These are phyloP conservation scores for Botrytis medusae DNA, from an alignment of 2,329 filamentous ascomycete species.

Conservation along the genomic window DNA sequence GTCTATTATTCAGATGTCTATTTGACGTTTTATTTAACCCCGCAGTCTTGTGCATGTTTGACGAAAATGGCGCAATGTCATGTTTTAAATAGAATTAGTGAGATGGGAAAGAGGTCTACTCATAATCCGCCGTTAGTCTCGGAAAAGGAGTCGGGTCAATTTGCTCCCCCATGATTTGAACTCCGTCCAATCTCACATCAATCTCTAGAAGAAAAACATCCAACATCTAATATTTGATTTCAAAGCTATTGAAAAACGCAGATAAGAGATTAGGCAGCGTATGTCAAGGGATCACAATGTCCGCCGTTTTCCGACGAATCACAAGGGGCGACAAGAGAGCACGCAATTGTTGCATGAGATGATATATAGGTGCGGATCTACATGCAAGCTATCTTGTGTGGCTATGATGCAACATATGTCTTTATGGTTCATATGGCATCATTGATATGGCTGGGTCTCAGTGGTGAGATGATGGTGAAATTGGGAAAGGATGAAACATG, in stretches of 20 bases:
- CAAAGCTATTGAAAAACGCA: not conserved
- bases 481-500: not conserved
- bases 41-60: not conserved
- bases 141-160: not conserved
- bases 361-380: not conserved
- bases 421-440: conserved; percentile 15
- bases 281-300: not conserved
- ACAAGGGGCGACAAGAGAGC: conserved; percentile 1
- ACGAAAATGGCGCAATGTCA: conserved; percentile 15
- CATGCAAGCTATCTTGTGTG: not conserved
- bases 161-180: not conserved
- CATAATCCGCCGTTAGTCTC: not conserved
- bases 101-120: too few species aligned
- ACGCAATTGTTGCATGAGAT: conserved; percentile 21
- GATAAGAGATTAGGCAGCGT: not conserved
- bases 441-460: conserved; percentile 13
- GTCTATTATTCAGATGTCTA: not conserved
- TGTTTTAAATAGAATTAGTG: not conserved
- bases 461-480: conserved; percentile 9
- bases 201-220: not conserved
- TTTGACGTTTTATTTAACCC: not conserved
- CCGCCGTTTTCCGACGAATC: conserved; percentile 14
- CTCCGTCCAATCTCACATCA: not conserved
- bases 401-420: not conserved
- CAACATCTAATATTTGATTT: not conserved